A percentile compares a stretch with the other conserved stretches of the same genome.
These are phyloP conservation scores for Gloeostereum incarnatum DNA, from an alignment of 768 basidiomycete genomes.

Conservation along the genomic window DNA sequence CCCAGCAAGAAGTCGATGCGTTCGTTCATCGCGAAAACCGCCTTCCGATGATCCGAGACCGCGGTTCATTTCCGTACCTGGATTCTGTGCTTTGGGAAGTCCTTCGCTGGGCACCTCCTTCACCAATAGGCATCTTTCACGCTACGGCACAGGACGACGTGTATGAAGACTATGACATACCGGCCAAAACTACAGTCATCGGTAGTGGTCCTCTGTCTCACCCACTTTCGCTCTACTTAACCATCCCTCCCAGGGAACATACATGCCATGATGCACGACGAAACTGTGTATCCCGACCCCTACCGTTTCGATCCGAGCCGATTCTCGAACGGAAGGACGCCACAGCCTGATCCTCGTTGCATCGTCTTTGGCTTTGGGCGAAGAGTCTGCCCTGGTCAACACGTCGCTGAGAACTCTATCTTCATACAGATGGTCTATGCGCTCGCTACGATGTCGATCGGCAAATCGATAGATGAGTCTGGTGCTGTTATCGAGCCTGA, in stretches of 20 bases:
- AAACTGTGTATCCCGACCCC: conserved; percentile 13
- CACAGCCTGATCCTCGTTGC: conserved; percentile 13
- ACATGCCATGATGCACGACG: conserved; percentile 17
- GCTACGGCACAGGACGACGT: conserved; percentile 7
- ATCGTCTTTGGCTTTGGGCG: conserved; percentile 16
- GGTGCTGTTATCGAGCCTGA: conserved; percentile 28
- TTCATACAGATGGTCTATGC: conserved; percentile 26
- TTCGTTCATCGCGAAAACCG: conserved; percentile 10
- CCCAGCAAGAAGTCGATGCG: conserved; percentile 13
- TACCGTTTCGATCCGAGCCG: conserved; percentile 15
- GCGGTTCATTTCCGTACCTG: conserved; percentile 11
- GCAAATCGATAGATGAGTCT: conserved; percentile 25
- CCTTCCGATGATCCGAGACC: conserved; percentile 13
- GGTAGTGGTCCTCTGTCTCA: background rate
- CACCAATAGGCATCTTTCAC: conserved; percentile 9
- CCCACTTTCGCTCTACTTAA: background rate
- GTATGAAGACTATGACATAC: conserved; percentile 10
- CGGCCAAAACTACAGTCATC: conserved; percentile 8
- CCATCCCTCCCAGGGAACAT: conserved; percentile 6
- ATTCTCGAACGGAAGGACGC: conserved; percentile 7
- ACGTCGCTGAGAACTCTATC: conserved; percentile 13
- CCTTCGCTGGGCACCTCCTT: conserved; percentile 9
- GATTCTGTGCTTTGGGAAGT: conserved; percentile 9
- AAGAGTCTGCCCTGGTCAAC: conserved; percentile 11
- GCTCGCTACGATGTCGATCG: conserved; percentile 34